phyloP scores from a whole-genome alignment of 2,329 filamentous ascomycete species.

The Aspergillus niger region DNA sequence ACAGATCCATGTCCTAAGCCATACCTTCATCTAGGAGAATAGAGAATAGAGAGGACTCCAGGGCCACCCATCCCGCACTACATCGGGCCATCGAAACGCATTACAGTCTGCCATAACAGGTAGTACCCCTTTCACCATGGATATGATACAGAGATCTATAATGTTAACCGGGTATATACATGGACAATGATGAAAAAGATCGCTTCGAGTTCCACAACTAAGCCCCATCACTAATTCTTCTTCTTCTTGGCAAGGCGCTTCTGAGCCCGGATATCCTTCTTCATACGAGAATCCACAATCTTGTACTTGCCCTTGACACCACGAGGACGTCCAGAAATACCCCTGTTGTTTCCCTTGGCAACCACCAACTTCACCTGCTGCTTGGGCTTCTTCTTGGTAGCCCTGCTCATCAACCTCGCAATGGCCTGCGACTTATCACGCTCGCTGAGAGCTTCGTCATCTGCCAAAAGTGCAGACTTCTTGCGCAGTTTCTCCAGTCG shows the following conservation, averaged over 20 bases:
- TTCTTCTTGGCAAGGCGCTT: slow-evolving; percentile 79
- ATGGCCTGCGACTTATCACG: slow-evolving; percentile 92
- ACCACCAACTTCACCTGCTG: slow-evolving; percentile 85
- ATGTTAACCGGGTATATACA: slow-evolving; percentile 23
- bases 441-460: slow-evolving; percentile 90
- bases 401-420: slow-evolving; percentile 75
- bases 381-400: slow-evolving; percentile 82
- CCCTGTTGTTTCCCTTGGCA: slow-evolving; percentile 79
- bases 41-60: background rate
- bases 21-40: too few relatives aligned
- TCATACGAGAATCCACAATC: slow-evolving; percentile 92
- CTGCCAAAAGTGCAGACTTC: slow-evolving; percentile 87
- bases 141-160: slow-evolving; percentile 8
- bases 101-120: background rate
- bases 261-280: slow-evolving; percentile 90
- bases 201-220: slow-evolving; percentile 10
- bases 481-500: slow-evolving; percentile 91
- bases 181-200: slow-evolving; percentile 15
- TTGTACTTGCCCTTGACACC: slow-evolving; percentile 96
- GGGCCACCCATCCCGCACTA: background rate
- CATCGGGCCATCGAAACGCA: background rate
- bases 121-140: slow-evolving; percentile 6
- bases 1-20: too few relatives aligned
- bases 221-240: slow-evolving; percentile 42
- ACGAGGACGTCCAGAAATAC: slow-evolving; percentile 80